phyloP scores from a whole-genome alignment of 345 rosid genomes.

The Barbarea vulgaris region DNA sequence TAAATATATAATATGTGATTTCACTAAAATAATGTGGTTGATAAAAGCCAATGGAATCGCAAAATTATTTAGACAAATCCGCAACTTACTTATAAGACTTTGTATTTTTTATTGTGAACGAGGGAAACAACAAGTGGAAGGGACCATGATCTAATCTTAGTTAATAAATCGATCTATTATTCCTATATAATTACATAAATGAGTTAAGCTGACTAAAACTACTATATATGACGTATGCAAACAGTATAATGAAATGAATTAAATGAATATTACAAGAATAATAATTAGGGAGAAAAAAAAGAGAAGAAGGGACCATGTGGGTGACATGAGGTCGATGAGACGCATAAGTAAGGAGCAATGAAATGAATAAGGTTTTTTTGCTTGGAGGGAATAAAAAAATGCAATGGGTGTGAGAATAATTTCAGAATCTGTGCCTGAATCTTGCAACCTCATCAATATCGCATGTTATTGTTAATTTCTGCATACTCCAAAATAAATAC shows the following conservation, averaged over 20 bases:
- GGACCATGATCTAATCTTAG: neutral
- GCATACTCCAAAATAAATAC: slow-evolving; percentile 24
- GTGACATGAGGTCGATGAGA: slow-evolving; percentile 35
- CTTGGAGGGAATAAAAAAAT: slow-evolving; percentile 11
- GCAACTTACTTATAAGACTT: neutral
- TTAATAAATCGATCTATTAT: neutral
- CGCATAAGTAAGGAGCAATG: slow-evolving; percentile 29
- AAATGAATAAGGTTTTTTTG: slow-evolving; percentile 3
- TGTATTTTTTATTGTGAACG: neutral
- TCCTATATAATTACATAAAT: neutral
- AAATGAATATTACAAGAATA: neutral
- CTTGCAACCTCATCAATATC: slow-evolving; percentile 47
- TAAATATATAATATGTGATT: neutral
- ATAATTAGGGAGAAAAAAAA: neutral
- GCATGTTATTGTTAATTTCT: slow-evolving; percentile 34
- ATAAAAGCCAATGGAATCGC: neutral
- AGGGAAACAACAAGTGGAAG: neutral
- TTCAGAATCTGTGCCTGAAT: slow-evolving; percentile 51
- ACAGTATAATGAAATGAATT: neutral
- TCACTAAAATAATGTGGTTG: neutral
- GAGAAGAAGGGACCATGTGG: slow-evolving; percentile 20
- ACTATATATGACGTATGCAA: neutral
- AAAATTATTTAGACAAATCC: neutral
- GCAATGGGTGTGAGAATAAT: slow-evolving; percentile 43
- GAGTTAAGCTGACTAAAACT: neutral